Evolutionary conservation across 2,329 filamentous ascomycete species (phyloP).

Genomic region (Colletotrichum eremochloae): DNA sequence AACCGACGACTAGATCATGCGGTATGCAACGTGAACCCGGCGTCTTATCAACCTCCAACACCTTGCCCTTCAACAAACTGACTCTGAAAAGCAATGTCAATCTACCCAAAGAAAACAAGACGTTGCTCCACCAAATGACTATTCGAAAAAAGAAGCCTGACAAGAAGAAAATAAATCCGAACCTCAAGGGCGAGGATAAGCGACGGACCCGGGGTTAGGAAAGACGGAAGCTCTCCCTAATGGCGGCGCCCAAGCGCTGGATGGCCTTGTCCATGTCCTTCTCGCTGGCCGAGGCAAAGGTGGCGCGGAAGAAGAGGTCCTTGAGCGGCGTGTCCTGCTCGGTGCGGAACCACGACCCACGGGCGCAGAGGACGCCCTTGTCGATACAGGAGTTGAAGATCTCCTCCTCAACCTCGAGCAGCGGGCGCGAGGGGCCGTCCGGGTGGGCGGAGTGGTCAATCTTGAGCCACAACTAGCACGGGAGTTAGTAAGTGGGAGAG

Average conservation of each 20-base stretch:
- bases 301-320: conserved; percentile 89
- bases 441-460: conserved; percentile 78
- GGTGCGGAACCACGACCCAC: conserved; percentile 92
- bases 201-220: conserved; percentile 42
- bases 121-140: not conserved
- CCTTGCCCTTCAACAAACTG: not conserved
- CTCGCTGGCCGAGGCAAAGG: conserved; percentile 84
- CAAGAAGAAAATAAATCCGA: not conserved
- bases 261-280: conserved; percentile 81
- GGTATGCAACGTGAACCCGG: not conserved
- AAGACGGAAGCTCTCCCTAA: conserved; percentile 69
- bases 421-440: conserved; percentile 61
- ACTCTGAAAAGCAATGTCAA: not conserved
- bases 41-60: not conserved
- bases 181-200: not conserved
- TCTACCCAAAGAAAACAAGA: not conserved
- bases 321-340: conserved; percentile 71
- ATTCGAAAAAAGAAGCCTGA: no score
- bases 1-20: not conserved
- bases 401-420: conserved; percentile 82
- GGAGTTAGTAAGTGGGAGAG: not conserved
- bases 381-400: conserved; percentile 85
- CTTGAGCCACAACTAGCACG: conserved; percentile 76
- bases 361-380: conserved; percentile 82
- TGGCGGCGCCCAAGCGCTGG: conserved; percentile 79